Base-by-base conservation (phyloP, 2,329 filamentous ascomycete genomes). In the Diplodia intermedia region DNA sequence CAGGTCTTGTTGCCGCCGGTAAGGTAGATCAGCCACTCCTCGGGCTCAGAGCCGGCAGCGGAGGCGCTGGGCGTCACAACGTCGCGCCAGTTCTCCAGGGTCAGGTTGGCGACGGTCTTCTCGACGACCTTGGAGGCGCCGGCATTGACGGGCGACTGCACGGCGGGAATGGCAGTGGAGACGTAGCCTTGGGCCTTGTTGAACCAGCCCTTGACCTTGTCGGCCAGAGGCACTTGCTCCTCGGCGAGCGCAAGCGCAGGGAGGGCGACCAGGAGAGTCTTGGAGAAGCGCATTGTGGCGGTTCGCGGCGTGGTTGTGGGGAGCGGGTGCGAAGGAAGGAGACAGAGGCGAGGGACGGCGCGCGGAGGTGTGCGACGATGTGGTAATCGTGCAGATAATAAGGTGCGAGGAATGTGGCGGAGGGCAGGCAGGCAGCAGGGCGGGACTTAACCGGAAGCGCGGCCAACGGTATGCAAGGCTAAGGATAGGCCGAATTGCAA, bases 1-100 rank as follows among this genome's bases (percentile, higher is more conserved):
- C 91, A 94, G 38, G 91, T 93, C 82, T 89, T 90, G 84, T 94
- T 93, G 72, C 90, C 84, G 67, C 91, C 91, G 11, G 89, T 91
- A 72, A 92, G 81, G 72, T 91, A 84, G 70, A 94, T 82, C 84
- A 91, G 89, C 90, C 90, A 93, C 80, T 93, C 89, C 79, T 90
- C 89, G 5, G 91, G 89, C 8, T 81, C 84, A 12, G 86, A 77
- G 65, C 75, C 86, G 70, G 86, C 85, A 33, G 80, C 86, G 69
- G 86, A 82, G 68, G 87, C 82, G 67, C 90, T 87, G 36, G 88
- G 86, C 62, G 82, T 89, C 69, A 94, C 82, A 2, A 88, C 87
- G 31, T 89, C 80, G 78, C 89, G 87, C 90, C 91, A 92, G 84
- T 90, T 90, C 71, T 88, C 82, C 68, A 92, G 82, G 5, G 88